Evolutionary conservation across 495 filamentous ascomycete genomes (phyloP), one percentile per base, ranked within the genome.

Genomic region (Aspergillus incahuasiensis): DNA sequence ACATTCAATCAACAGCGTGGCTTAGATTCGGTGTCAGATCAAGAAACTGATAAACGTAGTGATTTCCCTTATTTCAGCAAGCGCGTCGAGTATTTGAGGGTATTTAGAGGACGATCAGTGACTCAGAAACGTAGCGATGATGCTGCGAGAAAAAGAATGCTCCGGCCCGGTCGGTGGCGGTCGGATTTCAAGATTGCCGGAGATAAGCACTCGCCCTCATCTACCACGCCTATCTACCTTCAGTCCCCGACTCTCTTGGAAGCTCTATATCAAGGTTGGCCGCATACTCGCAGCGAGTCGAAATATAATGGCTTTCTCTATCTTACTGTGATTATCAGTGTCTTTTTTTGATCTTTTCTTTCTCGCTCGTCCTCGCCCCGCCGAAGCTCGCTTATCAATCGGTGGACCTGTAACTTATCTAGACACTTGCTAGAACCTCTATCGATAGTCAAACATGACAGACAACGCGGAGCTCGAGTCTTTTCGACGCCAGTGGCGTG

Each of bases 401-500:
- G 51, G 45, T 19, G 41, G 5, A 25, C 34, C 52, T 52, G n/a
- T 41, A 13, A n/a, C n/a, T 45, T 47, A 22, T 49, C 42, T 21
- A 25, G 19, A 22, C 38, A 21, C 56, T 47, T 39, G 52, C 56
- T 49, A 58, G 21, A 24, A 18, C 30, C 7, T 41, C 20, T 52
- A 34, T 18, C 48, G 38, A 65, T 15, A n/a, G 15, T 34, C 46
- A 35, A 58, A 56, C 16, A 86, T 86, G 83, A 74, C 78, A 55
- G 78, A 79, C 65, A 84, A 86, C 72, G 79, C 81, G 44, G 90
- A 94, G 68, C 80, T 95, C 60, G 85, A 92, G 63, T 80, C 74
- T 30, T 95, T 95, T 72, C 86, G 90, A 62, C 77, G 81, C 61
- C 79, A 90, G 76, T 95, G 90, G 90, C 81, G 82, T 46, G 85